Evolutionary conservation across 2,329 filamentous ascomycete species (phyloP), one percentile per base, ranked within the genome.

Genomic region (Laburnicola sp.): DNA sequence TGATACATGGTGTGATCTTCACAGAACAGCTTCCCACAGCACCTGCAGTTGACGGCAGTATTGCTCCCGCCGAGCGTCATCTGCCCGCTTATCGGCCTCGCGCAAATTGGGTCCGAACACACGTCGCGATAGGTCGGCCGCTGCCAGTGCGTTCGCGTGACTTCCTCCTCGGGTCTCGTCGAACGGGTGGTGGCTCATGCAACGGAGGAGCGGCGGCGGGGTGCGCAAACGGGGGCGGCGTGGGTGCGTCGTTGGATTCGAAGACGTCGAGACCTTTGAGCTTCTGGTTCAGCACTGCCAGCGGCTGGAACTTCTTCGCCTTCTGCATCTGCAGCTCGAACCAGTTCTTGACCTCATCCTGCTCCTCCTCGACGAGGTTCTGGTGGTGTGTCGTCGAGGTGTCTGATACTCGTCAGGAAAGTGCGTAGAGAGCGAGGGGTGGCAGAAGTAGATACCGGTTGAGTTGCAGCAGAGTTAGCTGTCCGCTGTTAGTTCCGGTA

Each of bases 1-100:
- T 99, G 93, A 69, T 97, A 99, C 92, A 99, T 96, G 45, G 94
- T 97, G 71, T 99, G 94, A 62, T 93, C 89, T 68, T 97, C 94
- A 73, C 94, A 99, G 70, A 97, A 99, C 35, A 99, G 76, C 62
- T 87, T 87, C 5, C 94, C 94, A 66, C 94, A 99, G 57, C 92
- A 91, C 57, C 94, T 83, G 73, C 94, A 99, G 71, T 99, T 97
- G 64, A 99, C 86, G 64, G 82, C 91, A 16, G 91, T 91, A 64
- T 88, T 92, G 5, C 88, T 81, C 2, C 87, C 82, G 0, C 91
- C 91, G 4, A 99, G 76, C 25, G 86, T 82, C 71, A 88, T 89
- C 27, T 66, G 65, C 6, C 43, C 62, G 10, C 62, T 64, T 28
- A 72, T 59, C 1, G 67, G 69, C 16, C 62, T 51, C 8, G 86